These are phyloP conservation scores for Croton laevigatus DNA, from an alignment of 441 rosid species.

Conservation along the genomic window DNA sequence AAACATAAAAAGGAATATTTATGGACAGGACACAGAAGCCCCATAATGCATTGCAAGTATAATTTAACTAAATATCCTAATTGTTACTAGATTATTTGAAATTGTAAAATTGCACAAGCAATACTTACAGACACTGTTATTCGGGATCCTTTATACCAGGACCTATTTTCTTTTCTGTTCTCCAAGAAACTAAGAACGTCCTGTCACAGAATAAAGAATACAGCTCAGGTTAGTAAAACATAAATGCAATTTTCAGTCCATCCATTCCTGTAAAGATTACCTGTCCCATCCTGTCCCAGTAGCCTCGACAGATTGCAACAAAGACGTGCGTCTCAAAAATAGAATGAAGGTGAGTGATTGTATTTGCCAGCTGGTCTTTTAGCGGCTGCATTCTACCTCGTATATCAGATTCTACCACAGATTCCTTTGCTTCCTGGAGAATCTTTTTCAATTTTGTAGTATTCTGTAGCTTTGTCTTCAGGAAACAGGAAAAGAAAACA, in stretches of 20 bases:
- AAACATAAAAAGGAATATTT: neutral
- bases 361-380: slow-evolving; percentile 72
- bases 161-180: slow-evolving; percentile 93
- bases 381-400: slow-evolving; percentile 75
- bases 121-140: slow-evolving; percentile 76
- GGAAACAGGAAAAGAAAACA: slow-evolving; percentile 10
- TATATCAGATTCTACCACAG: slow-evolving; percentile 78
- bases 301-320: slow-evolving; percentile 79
- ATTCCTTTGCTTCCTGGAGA: slow-evolving; percentile 88
- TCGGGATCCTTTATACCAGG: slow-evolving; percentile 97
- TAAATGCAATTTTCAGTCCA: neutral
- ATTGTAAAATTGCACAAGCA: neutral
- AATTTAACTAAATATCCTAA: neutral
- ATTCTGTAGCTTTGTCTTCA: slow-evolving; percentile 71
- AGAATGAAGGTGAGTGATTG: slow-evolving; percentile 75
- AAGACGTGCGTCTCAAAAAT: slow-evolving; percentile 79
- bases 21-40: neutral
- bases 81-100: neutral
- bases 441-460: slow-evolving; percentile 86
- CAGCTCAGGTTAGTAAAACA: neutral
- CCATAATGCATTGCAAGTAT: neutral
- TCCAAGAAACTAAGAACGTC: slow-evolving; percentile 84
- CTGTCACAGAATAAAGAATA: slow-evolving; percentile 32
- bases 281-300: slow-evolving; percentile 98
- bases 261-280: slow-evolving; percentile 31